Conservation (phyloP, 2,329 filamentous ascomycete species). For the Colletotrichum chlorophyti region DNA sequence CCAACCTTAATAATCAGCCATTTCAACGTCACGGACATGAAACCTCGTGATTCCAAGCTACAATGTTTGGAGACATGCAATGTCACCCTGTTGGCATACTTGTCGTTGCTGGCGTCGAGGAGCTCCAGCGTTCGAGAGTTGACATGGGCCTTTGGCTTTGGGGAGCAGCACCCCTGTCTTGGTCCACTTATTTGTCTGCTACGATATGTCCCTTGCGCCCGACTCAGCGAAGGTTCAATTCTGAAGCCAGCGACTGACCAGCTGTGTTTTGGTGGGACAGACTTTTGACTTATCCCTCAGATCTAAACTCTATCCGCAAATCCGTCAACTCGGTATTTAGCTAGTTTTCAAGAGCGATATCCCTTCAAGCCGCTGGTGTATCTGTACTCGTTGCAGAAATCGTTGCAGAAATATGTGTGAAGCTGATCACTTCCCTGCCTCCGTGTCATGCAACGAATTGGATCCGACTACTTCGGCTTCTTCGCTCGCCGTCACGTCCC, state of each 20-base stretch:
- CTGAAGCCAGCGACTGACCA: background rate
- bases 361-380: too few relatives aligned
- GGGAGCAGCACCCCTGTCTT: too few relatives aligned
- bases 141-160: too few relatives aligned
- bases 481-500: too few relatives aligned
- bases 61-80: constrained; percentile 20
- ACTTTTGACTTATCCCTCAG: constrained; percentile 4
- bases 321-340: too few relatives aligned
- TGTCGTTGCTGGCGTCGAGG: background rate
- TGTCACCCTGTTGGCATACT: constrained; percentile 7
- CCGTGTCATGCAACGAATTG: too few relatives aligned
- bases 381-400: too few relatives aligned
- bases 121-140: constrained; percentile 2
- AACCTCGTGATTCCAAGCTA: constrained; percentile 9
- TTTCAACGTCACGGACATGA: constrained; percentile 14
- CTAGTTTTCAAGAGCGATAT: too few relatives aligned
- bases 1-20: background rate
- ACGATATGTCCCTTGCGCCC: background rate
- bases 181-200: background rate
- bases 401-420: too few relatives aligned
- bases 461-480: too few relatives aligned
- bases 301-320: constrained; percentile 10
- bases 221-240: background rate
- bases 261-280: constrained; percentile 8
- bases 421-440: too few relatives aligned